phyloP scores from a whole-genome alignment of 2,329 filamentous ascomycete species.

The Colletotrichum somersetense region DNA sequence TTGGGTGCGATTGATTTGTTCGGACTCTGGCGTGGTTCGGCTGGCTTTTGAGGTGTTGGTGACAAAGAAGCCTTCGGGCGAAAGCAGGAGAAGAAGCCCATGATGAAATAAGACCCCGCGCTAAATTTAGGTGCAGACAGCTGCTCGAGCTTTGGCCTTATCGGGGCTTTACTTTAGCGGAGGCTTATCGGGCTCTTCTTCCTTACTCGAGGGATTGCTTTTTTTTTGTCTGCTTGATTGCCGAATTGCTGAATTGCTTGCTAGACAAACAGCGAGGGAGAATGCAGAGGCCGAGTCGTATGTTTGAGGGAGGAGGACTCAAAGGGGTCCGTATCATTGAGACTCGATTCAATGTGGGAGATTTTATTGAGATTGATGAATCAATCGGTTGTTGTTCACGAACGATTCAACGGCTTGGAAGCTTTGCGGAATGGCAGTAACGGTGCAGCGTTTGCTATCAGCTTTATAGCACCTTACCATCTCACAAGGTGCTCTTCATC shows the following conservation, averaged over 20 bases:
- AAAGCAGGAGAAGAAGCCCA: slow-evolving; percentile 25
- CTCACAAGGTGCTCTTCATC: neutral
- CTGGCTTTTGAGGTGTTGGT: slow-evolving; percentile 4
- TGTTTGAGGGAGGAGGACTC: too few species aligned
- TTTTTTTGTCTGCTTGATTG: neutral
- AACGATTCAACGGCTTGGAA: too few species aligned
- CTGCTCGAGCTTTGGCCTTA: slow-evolving; percentile 22
- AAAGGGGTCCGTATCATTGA: neutral
- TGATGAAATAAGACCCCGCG: slow-evolving; percentile 38
- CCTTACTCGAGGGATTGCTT: neutral
- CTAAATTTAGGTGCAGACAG: slow-evolving; percentile 9
- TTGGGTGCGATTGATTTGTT: neutral
- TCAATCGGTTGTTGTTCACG: neutral
- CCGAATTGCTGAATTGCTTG: neutral
- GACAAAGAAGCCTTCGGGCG: slow-evolving; percentile 6
- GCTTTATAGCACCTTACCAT: neutral
- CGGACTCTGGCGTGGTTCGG: slow-evolving; percentile 1
- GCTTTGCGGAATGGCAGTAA: neutral
- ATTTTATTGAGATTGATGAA: neutral
- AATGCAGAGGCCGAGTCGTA: neutral
- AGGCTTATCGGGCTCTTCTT: neutral
- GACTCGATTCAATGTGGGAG: neutral
- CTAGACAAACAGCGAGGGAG: neutral
- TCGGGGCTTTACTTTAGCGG: slow-evolving; percentile 23
- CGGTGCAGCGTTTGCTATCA: neutral